phyloP scores from a whole-genome alignment of 2,329 filamentous ascomycete species.

The Blumeria graminis region DNA sequence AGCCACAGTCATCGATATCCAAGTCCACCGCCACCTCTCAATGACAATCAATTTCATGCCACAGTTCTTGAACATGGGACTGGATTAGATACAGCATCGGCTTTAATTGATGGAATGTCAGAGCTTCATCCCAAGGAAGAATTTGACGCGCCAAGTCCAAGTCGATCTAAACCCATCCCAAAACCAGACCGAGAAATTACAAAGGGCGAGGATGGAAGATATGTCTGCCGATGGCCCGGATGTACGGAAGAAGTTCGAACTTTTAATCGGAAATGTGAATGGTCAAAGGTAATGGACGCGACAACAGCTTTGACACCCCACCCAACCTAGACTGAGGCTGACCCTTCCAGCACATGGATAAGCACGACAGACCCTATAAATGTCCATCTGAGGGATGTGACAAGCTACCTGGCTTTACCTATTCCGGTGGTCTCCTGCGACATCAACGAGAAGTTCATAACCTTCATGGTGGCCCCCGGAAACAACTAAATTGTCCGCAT shows the following conservation, averaged over 20 bases:
- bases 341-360: conserved; percentile 68
- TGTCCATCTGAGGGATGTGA: conserved; percentile 65
- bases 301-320: neutral
- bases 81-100: conserved; percentile 5
- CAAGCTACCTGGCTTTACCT: conserved; percentile 84
- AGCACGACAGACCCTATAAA: conserved; percentile 82
- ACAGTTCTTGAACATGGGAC: neutral
- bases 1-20: conserved; percentile 13
- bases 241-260: conserved; percentile 39
- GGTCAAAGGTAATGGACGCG: conserved; percentile 39
- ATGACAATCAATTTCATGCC: conserved; percentile 12
- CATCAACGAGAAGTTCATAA: conserved; percentile 88
- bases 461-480: conserved; percentile 48
- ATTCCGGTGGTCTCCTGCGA: conserved; percentile 67
- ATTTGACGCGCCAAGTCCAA: conserved; percentile 12
- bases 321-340: neutral
- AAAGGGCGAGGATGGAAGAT: conserved; percentile 50
- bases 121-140: conserved; percentile 13
- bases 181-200: conserved; percentile 32
- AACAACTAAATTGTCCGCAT: conserved; percentile 68
- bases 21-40: conserved; percentile 11
- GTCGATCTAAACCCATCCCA: conserved; percentile 24
- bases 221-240: conserved; percentile 44
- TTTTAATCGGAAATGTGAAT: conserved; percentile 74
- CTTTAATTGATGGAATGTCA: conserved; percentile 10